A percentile compares a stretch with the other conserved stretches of the same genome.
Conservation (phyloP, 2,329 filamentous ascomycete species). For the Penicillium sp. region DNA sequence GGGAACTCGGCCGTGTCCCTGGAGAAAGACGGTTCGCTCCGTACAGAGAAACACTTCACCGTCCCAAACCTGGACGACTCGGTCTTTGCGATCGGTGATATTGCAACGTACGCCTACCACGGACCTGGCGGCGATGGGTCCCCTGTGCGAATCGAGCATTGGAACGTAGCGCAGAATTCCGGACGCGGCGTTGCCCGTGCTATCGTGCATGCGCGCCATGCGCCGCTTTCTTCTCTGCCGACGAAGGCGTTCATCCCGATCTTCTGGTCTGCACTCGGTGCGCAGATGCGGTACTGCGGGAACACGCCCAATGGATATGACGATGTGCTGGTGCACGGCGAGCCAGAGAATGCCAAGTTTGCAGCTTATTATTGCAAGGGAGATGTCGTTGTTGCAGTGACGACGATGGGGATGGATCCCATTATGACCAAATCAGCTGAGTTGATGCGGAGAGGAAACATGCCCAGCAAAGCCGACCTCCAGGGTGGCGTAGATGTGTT, state of each 20-base stretch:
- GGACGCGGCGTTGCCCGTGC: conserved; percentile 75
- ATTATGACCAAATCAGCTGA: conserved; percentile 78
- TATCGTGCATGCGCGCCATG: conserved; percentile 61
- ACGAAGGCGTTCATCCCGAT: conserved; percentile 80
- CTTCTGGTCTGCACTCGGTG: conserved; percentile 92
- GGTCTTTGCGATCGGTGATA: conserved; percentile 92
- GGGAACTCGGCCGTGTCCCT: conserved; percentile 68
- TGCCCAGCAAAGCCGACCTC: conserved; percentile 78
- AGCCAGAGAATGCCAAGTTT: conserved; percentile 75
- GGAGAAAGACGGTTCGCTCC: conserved; percentile 79
- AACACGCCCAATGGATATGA: conserved; percentile 82
- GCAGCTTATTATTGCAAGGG: conserved; percentile 85
- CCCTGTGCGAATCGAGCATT: conserved; percentile 86
- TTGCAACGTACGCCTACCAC: conserved; percentile 90
- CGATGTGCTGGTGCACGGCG: conserved; percentile 75
- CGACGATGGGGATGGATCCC: conserved; percentile 86
- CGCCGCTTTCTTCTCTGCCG: conserved; percentile 43
- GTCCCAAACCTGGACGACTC: conserved; percentile 69
- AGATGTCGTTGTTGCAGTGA: conserved; percentile 83
- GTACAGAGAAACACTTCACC: conserved; percentile 74
- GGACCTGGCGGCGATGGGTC: conserved; percentile 77
- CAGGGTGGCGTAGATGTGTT: conserved; percentile 51
- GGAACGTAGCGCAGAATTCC: conserved; percentile 95
- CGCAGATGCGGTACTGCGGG: conserved; percentile 89
- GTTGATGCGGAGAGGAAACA: conserved; percentile 76